A percentile compares a stretch with the other conserved stretches of the same genome.
These are phyloP conservation scores for Tulasnella sp. DNA, from an alignment of 768 basidiomycete species.

Conservation along the genomic window DNA sequence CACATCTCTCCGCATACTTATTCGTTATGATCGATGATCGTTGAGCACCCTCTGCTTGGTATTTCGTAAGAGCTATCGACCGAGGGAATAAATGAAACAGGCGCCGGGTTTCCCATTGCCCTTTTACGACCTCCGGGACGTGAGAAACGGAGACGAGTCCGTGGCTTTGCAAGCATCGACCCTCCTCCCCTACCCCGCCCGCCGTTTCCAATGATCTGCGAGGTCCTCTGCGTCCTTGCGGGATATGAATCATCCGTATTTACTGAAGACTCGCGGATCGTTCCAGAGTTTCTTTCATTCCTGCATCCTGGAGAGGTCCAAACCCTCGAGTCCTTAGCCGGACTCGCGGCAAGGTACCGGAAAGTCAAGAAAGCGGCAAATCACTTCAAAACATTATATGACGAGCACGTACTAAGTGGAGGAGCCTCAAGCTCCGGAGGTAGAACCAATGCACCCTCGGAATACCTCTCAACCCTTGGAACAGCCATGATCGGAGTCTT, in stretches of 20 bases:
- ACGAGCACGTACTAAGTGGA: background rate
- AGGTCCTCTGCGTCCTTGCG: constrained; percentile 78
- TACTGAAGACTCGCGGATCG: constrained; percentile 43
- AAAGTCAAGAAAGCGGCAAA: constrained; percentile 60
- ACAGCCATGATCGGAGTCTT: constrained; percentile 69
- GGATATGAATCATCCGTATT: constrained; percentile 88
- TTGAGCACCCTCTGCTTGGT: background rate
- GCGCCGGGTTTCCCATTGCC: background rate
- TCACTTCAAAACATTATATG: constrained; percentile 17
- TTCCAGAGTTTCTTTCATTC: constrained; percentile 59
- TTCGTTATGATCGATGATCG: background rate
- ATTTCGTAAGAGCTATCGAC: background rate
- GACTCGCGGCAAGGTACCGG: constrained; percentile 70
- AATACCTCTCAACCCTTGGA: constrained; percentile 73
- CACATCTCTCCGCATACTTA: background rate
- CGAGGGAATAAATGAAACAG: background rate
- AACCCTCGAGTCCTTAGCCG: constrained; percentile 73
- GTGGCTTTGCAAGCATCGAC: background rate
- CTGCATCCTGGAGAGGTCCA: constrained; percentile 88
- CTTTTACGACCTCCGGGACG: background rate
- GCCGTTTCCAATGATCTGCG: constrained; percentile 65
- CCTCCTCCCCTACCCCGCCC: background rate
- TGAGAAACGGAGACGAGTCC: background rate
- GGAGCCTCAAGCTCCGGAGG: background rate
- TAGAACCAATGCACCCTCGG: constrained; percentile 37